Base-by-base conservation (phyloP, 2,329 filamentous ascomycete genomes). In the Penicillium italicum region DNA sequence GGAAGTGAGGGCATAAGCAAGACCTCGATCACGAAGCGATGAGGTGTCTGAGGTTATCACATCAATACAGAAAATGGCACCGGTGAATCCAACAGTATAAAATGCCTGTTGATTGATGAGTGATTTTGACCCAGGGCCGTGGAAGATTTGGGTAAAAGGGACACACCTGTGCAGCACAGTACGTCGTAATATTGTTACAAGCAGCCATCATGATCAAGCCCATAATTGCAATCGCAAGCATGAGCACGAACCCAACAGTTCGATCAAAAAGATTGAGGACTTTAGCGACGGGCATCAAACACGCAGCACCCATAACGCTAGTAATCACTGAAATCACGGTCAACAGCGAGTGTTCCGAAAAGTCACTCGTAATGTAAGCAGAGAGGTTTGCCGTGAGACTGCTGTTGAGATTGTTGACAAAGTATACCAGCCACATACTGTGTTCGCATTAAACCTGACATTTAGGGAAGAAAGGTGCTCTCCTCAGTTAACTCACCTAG, bases 11-110 rank as follows among this genome's bases (percentile, higher is more conserved):
- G 84, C 84, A 56, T 82, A 81, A 59, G 84, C 81, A 40, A 88
- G 75, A 20, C 80, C 81, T 65, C 85, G 78, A 63, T 86, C 85
- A 55, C 77, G 79, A 38, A 88, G 74, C 4, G 76, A 77, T 0
- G 85, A 83, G 0, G 83, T 84, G 61, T 88, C 85, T 26, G 85
- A 81, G 31, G 85, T 79, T 64, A 88, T 81, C 37, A 88, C 78
- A 49, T 77, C 78, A 1, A 86, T 67, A 37, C 77, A 79, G 64
- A 83, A 87, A 20, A 74, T 75, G 18, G 87, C 74, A 8, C 82
- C 82, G 16, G 79, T 75, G 53, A 77, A 63, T 1, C 85, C 85
- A 49, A 86, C 76, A 58, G 77, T 77, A 64, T 40, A 50, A 38
- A 53, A 50, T 24, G 57, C 82, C 64, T 78, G 11, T 0, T 31